These are phyloP conservation scores for Malassezia caprae DNA, from an alignment of 1,284 basidiomycete genomes.

Conservation along the genomic window DNA sequence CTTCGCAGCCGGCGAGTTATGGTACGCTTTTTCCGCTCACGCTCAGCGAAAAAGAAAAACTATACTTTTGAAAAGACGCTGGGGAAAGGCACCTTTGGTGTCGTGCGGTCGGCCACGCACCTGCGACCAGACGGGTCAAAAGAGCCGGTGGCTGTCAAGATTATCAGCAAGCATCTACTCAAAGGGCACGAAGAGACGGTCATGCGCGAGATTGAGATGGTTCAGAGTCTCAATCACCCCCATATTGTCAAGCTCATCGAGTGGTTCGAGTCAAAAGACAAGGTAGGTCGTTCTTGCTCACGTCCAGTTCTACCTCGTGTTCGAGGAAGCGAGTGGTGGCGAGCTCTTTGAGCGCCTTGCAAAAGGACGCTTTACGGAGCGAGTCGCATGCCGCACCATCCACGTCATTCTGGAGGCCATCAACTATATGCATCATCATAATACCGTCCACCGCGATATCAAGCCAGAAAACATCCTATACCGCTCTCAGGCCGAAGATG, in stretches of 20 bases:
- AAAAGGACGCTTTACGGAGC: constrained; percentile 44
- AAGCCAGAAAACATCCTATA: constrained; percentile 81
- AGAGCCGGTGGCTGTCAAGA: constrained; percentile 42
- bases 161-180: constrained; percentile 42
- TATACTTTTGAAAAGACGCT: constrained; percentile 45
- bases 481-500: constrained; percentile 59
- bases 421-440: constrained; percentile 42
- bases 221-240: constrained; percentile 43
- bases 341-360: constrained; percentile 49
- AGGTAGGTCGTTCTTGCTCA: constrained; percentile 10
- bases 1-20: constrained; percentile 10
- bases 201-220: constrained; percentile 44
- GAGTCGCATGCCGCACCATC: constrained; percentile 43
- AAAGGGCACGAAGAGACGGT: constrained; percentile 42
- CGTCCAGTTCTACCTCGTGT: constrained; percentile 47
- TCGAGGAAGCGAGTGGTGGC: constrained; percentile 49
- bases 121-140: constrained; percentile 15
- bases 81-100: constrained; percentile 44
- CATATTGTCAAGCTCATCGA: constrained; percentile 54
- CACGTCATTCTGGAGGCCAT: constrained; percentile 38
- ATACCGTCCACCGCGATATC: constrained; percentile 46
- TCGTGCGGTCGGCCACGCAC: constrained; percentile 29
- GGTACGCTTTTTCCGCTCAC: not conserved
- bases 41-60: constrained; percentile 40
- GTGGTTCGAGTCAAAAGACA: constrained; percentile 47